phyloP scores from a whole-genome alignment of 495 filamentous ascomycete genomes.

The Aspergillus incahuasiensis region DNA sequence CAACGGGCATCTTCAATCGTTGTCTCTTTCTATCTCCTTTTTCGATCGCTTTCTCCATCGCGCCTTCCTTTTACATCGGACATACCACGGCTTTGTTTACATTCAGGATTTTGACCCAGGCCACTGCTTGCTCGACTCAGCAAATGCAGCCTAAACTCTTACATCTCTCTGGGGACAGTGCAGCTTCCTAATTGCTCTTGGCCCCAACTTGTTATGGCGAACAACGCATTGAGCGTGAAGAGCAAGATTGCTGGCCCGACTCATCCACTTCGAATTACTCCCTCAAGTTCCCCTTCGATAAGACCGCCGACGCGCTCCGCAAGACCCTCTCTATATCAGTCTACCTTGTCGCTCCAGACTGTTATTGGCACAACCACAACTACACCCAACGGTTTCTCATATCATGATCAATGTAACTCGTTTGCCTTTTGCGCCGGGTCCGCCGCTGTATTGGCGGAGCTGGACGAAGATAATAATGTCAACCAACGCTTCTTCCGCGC shows the following conservation, averaged over 20 bases:
- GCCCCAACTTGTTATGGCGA: slow-evolving; percentile 29
- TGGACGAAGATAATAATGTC: slow-evolving; percentile 66
- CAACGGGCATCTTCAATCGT: not conserved
- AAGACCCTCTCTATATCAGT: slow-evolving; percentile 40
- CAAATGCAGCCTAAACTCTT: slow-evolving; percentile 18
- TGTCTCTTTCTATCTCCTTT: not conserved
- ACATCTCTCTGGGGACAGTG: slow-evolving; percentile 24
- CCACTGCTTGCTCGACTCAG: slow-evolving; percentile 1
- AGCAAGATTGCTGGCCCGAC: slow-evolving; percentile 32
- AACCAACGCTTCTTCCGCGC: slow-evolving; percentile 88
- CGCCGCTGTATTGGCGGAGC: slow-evolving; percentile 81
- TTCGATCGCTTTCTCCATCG: not conserved
- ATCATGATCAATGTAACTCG: slow-evolving; percentile 58
- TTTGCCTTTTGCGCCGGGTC: slow-evolving; percentile 93
- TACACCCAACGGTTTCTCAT: slow-evolving; percentile 83
- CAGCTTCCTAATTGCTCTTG: slow-evolving; percentile 14
- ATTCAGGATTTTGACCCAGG: not conserved
- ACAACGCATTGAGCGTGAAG: slow-evolving; percentile 33
- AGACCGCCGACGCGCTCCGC: slow-evolving; percentile 59
- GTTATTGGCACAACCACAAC: slow-evolving; percentile 86
- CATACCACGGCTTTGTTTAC: not conserved
- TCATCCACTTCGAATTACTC: slow-evolving; percentile 64
- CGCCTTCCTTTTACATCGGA: slow-evolving; percentile 6
- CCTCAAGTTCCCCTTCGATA: slow-evolving; percentile 70
- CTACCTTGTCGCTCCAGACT: slow-evolving; percentile 65